Percentiles rank a stretch among this genome's conserved stretches.
These are phyloP conservation scores for Globisporangium okanoganense DNA, from an alignment of 352 stramenopile species.

Conservation along the genomic window DNA sequence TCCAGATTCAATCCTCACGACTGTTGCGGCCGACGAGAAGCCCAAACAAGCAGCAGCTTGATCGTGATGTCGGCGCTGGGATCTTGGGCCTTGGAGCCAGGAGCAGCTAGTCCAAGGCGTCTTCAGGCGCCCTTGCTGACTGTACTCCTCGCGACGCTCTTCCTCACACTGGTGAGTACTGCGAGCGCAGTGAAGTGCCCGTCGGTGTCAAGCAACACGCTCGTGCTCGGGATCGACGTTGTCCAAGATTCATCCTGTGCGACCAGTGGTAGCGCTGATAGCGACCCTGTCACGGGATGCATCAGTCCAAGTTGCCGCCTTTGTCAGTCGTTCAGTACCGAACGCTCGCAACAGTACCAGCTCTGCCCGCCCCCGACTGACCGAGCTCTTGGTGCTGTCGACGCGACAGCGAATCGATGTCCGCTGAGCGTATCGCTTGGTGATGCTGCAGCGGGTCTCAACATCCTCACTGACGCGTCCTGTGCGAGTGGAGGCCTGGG, in stretches of 20 bases:
- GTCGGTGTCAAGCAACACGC: background rate
- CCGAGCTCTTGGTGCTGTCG: background rate
- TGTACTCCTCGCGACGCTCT: background rate
- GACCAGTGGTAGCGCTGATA: too few species aligned
- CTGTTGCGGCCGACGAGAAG: background rate
- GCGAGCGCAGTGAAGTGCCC: background rate
- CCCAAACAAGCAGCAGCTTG: background rate
- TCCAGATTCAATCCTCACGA: background rate
- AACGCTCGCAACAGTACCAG: background rate
- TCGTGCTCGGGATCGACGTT: background rate
- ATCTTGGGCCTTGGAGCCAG: background rate
- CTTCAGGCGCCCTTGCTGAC: background rate
- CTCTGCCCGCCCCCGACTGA: background rate
- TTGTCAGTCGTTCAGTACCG: background rate
- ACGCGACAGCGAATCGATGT: background rate
- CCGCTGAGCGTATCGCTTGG: slow-evolving; percentile 5
- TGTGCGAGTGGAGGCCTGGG: slow-evolving; percentile 7
- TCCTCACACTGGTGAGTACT: too few species aligned
- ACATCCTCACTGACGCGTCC: slow-evolving; percentile 17
- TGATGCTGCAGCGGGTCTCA: slow-evolving; percentile 13
- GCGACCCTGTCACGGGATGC: slow-evolving; percentile 3
- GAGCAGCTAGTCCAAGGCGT: background rate
- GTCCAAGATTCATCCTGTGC: background rate
- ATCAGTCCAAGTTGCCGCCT: background rate
- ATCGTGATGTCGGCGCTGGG: background rate